Evolutionary conservation across 2,329 filamentous ascomycete species (phyloP), one percentile per base, ranked within the genome.

Genomic region (Cercospora zeae-maydis): DNA sequence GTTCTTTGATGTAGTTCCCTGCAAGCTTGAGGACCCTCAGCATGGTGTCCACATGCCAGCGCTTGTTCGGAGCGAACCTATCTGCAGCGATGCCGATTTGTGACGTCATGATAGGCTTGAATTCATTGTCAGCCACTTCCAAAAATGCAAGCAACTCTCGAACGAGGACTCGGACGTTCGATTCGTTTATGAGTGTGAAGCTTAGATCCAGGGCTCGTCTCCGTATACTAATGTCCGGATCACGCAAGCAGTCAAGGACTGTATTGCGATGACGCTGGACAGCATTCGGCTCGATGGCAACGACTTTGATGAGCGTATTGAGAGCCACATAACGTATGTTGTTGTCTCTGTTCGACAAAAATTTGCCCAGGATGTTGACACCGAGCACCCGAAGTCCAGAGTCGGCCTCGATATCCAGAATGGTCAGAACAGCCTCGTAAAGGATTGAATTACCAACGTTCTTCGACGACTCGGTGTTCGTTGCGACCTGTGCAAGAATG

Each of bases 31-130:
- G 79, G 24, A 99, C 92, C 21, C 96, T 86, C 59, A 99, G 82
- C 88, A 99, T 97, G 2, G 96, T 99, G 74, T 99, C 95, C 70
- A 98, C 89, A 75, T 99, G 95, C 95, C 95, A 99, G 75, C 95
- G 85, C 80, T 98, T 98, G 79, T 95, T 98, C 0, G 95, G 96
- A 1, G 95, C 91, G 77, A 92, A 99, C 68, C 93, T 88, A 77
- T 99, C 95, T 6, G 96, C 95, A 10, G 96, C 95, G 71, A 99
- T 92, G 24, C 95, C 95, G 75, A 99, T 99, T 74, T 99, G 95
- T 58, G 89, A 95, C 1, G 95, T 99, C 93, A 99, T 97, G 58
- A 92, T 91, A 6, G 95, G 91, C 80, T 99, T 99, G 81, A 99
- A 99, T 77, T 99, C 95, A 68, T 96, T 96, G 73, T 99, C 95